Evolutionary conservation across 2,329 filamentous ascomycete species (phyloP), one percentile per base, ranked within the genome.

Genomic region (Penicillium sp.): DNA sequence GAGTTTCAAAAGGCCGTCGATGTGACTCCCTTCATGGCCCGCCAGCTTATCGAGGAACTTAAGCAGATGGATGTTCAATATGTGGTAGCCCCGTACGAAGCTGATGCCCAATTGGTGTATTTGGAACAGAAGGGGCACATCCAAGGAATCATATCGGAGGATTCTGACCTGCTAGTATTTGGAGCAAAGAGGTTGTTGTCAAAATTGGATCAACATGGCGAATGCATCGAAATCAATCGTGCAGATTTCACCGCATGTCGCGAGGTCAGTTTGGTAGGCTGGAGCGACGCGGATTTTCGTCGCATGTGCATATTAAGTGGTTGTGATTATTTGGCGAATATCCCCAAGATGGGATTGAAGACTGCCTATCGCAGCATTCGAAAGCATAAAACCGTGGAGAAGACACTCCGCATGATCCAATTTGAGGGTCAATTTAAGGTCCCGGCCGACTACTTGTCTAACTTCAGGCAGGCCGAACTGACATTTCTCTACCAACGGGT

Each of bases 1-100:
- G 92, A 97, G 73, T 83, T 97, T 52, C 93, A 97, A 70, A 99
- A 97, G 72, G 90, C 92, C 42, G 89, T 97, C 56, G 94, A 99
- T 72, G 87, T 99, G 33, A 97, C 94, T 1, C 93, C 95, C 2
- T 87, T 94, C 66, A 99, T 99, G 95, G 94, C 94, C 7, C 86
- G 90, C 6, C 83, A 90, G 62, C 77, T 97, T 49, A 99, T 99
- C 54, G 92, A 97, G 63, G 91, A 96, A 71, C 81, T 97, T 66
- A 97, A 95, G 76, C 85, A 85, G 66, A 79, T 87, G 67, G 82
- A 86, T 34, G 83, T 99, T 14, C 84, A 91, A 53, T 97, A 96
- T 70, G 82, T 99, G 51, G 95, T 99, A 16, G 94, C 94, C 1
- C 94, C 94, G 0, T 99, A 97, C 75, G 94, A 99, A 79, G 94